Base-by-base conservation (phyloP, 2,329 filamentous ascomycete species). In the Xylaria sp. region DNA sequence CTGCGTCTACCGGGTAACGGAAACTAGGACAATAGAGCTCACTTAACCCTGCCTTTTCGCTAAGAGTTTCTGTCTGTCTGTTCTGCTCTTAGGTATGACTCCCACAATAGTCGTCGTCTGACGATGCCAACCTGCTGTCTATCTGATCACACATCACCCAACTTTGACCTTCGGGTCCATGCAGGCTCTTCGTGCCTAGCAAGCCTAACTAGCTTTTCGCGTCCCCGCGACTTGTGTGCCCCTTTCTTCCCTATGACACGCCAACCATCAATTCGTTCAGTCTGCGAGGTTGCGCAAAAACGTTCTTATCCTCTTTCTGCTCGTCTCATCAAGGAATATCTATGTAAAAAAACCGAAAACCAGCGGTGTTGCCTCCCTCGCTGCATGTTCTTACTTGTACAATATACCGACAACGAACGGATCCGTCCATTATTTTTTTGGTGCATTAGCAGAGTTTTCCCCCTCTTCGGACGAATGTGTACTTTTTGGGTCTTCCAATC, bases 271-370 rank as follows among this genome's bases (percentile, higher is more conserved):
- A 54, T 52, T 52, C 60, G 48, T 57, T 56, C 60, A 63, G 47
- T 65, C 60, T 65, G 59, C 43, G 19, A 46, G 55, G 55, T 54
- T 63, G 63, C 41, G 53, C 19, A 47, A 54, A 44, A 58, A 53
- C 41, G 21, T 29, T 43, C 29, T 35, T 38, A 21, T 54, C 40
- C 40, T 25, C 48, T 44, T 47, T n/a, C 46, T 41, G 51, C 43
- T 52, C 27, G 43, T 55, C 58, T 47, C 49, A 44, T 56, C 60
- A 49, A 62, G 19, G 27, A 53, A 35, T 15, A 49, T 58, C 53
- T 55, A 65, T 31, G 55, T n/a, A 40, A 57, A 57, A 37, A 57
- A 60, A 38, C 35, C 33, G 63, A 62, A 43, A 56, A 47, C 52
- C 55, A 31, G 29, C 37, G 19, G 53, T 48, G 17, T 57, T 54